Percentiles rank a stretch among this genome's conserved stretches.
These are phyloP conservation scores for Sugiyamaella mastotermitis DNA, from an alignment of 805 yeast species.

Conservation along the genomic window DNA sequence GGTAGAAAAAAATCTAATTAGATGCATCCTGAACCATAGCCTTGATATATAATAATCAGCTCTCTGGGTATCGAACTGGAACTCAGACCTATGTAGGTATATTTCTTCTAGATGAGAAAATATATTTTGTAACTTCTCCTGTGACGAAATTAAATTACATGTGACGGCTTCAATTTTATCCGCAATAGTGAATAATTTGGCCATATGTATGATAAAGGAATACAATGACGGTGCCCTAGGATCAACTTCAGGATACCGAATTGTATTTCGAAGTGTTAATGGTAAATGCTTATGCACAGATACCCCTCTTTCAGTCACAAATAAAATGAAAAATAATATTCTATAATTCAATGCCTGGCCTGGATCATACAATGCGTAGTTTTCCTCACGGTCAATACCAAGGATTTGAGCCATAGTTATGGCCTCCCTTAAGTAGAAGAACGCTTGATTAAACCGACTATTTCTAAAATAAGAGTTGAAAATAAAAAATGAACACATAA, in stretches of 20 bases:
- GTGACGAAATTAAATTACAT: no score
- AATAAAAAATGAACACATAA: slow-evolving; percentile 11
- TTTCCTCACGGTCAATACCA: slow-evolving; percentile 11
- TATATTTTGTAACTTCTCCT: neutral
- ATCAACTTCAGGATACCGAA: slow-evolving; percentile 9
- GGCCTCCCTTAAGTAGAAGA: slow-evolving; percentile 12
- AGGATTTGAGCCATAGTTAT: slow-evolving; percentile 15
- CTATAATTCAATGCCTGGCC: slow-evolving; percentile 8
- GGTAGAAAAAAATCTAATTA: slow-evolving; percentile 3
- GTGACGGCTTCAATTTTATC: slow-evolving; percentile 7
- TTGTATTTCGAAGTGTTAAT: slow-evolving; percentile 10
- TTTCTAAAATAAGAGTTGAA: slow-evolving; percentile 8
- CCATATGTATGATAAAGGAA: slow-evolving; percentile 11
- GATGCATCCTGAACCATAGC: slow-evolving; percentile 12
- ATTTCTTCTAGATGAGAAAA: neutral
- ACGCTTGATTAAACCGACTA: slow-evolving; percentile 5
- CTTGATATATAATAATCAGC: slow-evolving; percentile 15
- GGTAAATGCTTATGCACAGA: slow-evolving; percentile 12
- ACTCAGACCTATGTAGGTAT: slow-evolving; percentile 1
- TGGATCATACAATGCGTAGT: slow-evolving; percentile 2
- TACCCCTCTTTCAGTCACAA: slow-evolving; percentile 15
- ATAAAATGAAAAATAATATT: slow-evolving; percentile 9
- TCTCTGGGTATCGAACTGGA: slow-evolving; percentile 11
- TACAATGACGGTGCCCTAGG: no score
- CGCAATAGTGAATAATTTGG: slow-evolving; percentile 12